phyloP scores from a whole-genome alignment of 2,329 filamentous ascomycete genomes.

The Cordyceps cicadae region DNA sequence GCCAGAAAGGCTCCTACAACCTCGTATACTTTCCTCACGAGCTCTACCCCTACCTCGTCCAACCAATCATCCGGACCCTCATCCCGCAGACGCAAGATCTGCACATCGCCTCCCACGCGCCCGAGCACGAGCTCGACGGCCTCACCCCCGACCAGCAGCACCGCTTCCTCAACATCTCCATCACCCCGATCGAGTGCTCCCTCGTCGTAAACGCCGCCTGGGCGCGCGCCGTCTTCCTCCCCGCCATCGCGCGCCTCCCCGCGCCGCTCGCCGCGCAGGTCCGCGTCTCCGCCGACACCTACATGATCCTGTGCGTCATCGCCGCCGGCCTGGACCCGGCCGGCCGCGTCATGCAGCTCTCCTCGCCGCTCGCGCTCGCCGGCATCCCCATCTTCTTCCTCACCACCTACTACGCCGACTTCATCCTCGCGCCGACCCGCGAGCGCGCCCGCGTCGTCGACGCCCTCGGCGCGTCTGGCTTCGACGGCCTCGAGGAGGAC shows the following conservation, averaged over 20 bases:
- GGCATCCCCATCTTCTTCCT: slow-evolving; percentile 98
- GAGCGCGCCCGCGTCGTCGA: slow-evolving; percentile 66
- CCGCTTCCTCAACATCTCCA: slow-evolving; percentile 84
- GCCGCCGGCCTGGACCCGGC: slow-evolving; percentile 86
- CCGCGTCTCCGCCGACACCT: slow-evolving; percentile 73
- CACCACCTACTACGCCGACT: slow-evolving; percentile 96
- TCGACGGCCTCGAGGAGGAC: slow-evolving; percentile 70
- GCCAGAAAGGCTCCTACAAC: slow-evolving; percentile 74
- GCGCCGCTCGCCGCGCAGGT: slow-evolving; percentile 43
- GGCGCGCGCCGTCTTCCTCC: slow-evolving; percentile 66
- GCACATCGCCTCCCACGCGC: slow-evolving; percentile 26
- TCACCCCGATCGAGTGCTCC: slow-evolving; percentile 88
- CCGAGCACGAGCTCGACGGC: slow-evolving; percentile 35
- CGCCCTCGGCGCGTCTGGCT: slow-evolving; percentile 70
- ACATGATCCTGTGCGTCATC: slow-evolving; percentile 81
- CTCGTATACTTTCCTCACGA: slow-evolving; percentile 84
- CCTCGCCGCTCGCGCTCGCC: slow-evolving; percentile 80
- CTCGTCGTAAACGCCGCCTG: slow-evolving; percentile 76
- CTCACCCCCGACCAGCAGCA: slow-evolving; percentile 50
- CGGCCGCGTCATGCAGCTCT: slow-evolving; percentile 83
- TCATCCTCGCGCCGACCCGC: slow-evolving; percentile 79
- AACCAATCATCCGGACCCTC: slow-evolving; percentile 78
- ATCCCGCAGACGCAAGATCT: slow-evolving; percentile 52
- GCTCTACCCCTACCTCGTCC: slow-evolving; percentile 69
- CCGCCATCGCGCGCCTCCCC: slow-evolving; percentile 58